phyloP scores from a whole-genome alignment of 345 rosid species.

The Eucalyptus marginata region DNA sequence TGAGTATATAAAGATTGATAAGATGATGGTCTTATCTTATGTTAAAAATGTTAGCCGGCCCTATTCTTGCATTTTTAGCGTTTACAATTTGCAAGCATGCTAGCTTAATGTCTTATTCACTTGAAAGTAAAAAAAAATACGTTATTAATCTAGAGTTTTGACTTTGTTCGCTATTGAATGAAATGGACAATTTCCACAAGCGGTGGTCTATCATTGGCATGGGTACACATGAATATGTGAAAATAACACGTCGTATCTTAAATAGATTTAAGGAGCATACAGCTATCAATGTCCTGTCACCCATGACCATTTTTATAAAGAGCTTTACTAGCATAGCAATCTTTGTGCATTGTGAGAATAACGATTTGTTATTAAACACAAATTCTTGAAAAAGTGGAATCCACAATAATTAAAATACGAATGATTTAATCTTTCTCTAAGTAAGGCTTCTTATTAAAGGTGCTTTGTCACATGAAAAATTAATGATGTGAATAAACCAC shows the following conservation, averaged over 20 bases:
- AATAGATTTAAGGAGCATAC: background rate
- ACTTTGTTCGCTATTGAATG: background rate
- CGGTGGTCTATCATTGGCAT: background rate
- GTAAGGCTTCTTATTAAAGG: background rate
- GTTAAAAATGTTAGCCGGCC: background rate
- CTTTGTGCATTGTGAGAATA: too few species aligned
- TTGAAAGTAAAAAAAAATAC: background rate
- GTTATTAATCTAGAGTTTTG: background rate
- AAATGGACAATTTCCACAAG: rapidly evolving
- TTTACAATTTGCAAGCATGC: background rate
- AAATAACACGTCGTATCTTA: background rate
- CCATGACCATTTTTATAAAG: background rate
- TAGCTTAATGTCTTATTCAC: background rate
- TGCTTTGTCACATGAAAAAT: background rate
- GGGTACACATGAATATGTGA: background rate
- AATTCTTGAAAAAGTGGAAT: too few species aligned
- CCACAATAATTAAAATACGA: background rate
- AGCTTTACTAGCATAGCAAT: too few species aligned
- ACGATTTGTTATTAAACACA: rapidly evolving
- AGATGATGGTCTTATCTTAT: background rate
- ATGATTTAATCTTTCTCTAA: background rate
- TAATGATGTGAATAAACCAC: background rate
- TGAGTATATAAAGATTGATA: background rate
- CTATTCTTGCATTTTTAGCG: background rate
- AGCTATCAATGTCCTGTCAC: rapidly evolving